Percentiles rank a stretch among this genome's conserved stretches.
Evolutionary conservation across 257 asterid genomes (phyloP).

Genomic region (Solanum piurae): DNA sequence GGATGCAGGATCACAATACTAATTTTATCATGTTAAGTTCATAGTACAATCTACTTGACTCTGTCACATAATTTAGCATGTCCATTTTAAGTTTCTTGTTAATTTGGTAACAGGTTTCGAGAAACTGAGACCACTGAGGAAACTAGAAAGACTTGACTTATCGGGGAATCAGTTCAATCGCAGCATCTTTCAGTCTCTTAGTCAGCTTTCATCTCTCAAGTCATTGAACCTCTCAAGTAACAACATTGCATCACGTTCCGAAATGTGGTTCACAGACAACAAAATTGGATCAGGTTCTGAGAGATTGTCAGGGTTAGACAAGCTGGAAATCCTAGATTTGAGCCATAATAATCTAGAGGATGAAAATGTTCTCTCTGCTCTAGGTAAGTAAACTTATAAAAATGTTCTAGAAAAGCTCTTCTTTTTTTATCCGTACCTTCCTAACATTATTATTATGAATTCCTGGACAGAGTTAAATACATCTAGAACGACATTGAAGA

Average conservation of each 20-base stretch:
- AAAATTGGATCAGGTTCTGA: not conserved
- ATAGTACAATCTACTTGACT: not conserved
- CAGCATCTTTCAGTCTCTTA: not conserved
- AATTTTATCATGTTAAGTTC: not conserved
- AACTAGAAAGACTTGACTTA: not conserved
- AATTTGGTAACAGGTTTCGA: not conserved
- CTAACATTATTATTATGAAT: not conserved
- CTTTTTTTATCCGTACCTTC: not conserved
- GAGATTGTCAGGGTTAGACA: not conserved
- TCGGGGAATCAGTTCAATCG: not conserved
- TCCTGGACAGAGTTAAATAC: not conserved
- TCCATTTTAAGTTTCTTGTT: not conserved
- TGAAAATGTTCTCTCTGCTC: not conserved
- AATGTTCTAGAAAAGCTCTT: not conserved
- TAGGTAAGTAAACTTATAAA: not conserved
- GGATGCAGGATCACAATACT: not conserved
- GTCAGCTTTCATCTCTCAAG: slow-evolving; percentile 1
- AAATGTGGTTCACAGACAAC: not conserved
- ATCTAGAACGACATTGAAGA: not conserved
- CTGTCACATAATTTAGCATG: not conserved
- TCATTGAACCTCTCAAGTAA: not conserved
- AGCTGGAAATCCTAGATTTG: slow-evolving; percentile 1
- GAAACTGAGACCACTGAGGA: not conserved
- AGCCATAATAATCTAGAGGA: not conserved
- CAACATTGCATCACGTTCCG: not conserved